Base-by-base conservation (phyloP, 768 basidiomycete genomes). In the Tulasnella sp. region DNA sequence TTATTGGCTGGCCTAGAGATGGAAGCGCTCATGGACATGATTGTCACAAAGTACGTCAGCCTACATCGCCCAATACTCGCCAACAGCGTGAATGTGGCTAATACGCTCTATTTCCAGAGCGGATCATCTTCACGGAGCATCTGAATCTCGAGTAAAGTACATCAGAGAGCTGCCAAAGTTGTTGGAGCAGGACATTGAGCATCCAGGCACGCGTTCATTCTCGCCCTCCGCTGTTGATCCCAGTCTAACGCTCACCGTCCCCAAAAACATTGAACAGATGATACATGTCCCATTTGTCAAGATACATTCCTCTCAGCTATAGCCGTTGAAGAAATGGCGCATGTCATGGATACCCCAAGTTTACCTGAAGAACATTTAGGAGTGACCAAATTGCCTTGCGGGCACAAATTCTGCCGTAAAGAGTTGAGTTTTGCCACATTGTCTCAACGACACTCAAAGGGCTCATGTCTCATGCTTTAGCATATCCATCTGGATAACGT, bases 261-360 rank as follows among this genome's bases (percentile, higher is more conserved):
- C n/a, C n/a, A n/a, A n/a, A n/a, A n/a, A 15, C 25, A 15, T 44
- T 37, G n/a, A n/a, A 12, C 53, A 86, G 86, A 87, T 56, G 75
- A 78, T 5, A 62, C 70, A 15, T 89, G 86, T 59, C 75, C 85
- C 9, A 83, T 89, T 57, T 89, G 86, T 63, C 72, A 81, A 56
- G 80, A 73, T 29, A 67, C 81, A 0, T 79, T 79, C 58, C 69
- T 73, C n/a, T 75, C 81, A 9, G 67, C 81, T 15, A 62, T 88
- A 20, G 74, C 83, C 1, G 81, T 87, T 57, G 82, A 85, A 60
- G 84, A 89, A 63, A 72, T 72, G 45, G 81, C 82, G 0, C 59
- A 67, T 20, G 85, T 71, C 5, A 81, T 87, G 79, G 83, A 87
- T 59, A 82, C 83, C 1, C 83, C 84, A 3, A 81, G 83, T 7